Evolutionary conservation across 495 filamentous ascomycete genomes (phyloP), one percentile per base, ranked within the genome.

Genomic region (Tuber aestivum): DNA sequence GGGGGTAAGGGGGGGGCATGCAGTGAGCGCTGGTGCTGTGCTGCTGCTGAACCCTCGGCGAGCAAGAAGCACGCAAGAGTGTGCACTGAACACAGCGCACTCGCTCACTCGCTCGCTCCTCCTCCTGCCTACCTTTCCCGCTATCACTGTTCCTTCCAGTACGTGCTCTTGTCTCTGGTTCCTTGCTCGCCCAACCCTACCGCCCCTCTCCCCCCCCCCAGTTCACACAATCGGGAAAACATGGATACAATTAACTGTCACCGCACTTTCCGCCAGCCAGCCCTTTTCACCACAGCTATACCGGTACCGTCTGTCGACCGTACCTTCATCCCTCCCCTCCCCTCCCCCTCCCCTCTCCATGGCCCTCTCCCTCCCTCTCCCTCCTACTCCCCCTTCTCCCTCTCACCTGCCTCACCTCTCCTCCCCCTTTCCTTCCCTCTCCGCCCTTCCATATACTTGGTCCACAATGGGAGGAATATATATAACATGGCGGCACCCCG

Each of bases 31-130:
- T 56, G 23, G 21, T n/a, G n/a, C n/a, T n/a, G n/a, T n/a, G n/a
- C n/a, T 61, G n/a, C 12, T 61, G 56, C 56, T 61, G 56, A 32
- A 5, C n/a, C 56, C 56, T 61, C 76, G n/a, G n/a, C n/a, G n/a
- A n/a, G n/a, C n/a, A n/a, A n/a, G n/a, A n/a, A 78, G 75, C 72
- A 79, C 76, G 76, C 78, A 76, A 78, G 70, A 76, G 72, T 79
- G 41, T 75, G 72, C 69, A 75, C 72, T 79, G 78, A 74, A 73
- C 72, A 70, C 76, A 72, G 69, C 78, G 76, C 78, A 79, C 78
- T 50, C 48, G 3, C 48, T 50, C 48, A 23, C 21, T 61, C 50
- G 32, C 56, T 61, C n/a, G 3, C 50, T 32, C 50, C 50, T 61
- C 16, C 44, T 45, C 23, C 7, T 61, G 8, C 48, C 48, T 56